Evolutionary conservation across 1,284 basidiomycete species (phyloP), one percentile per base, ranked within the genome.

Genomic region (Dichomitus squalens): DNA sequence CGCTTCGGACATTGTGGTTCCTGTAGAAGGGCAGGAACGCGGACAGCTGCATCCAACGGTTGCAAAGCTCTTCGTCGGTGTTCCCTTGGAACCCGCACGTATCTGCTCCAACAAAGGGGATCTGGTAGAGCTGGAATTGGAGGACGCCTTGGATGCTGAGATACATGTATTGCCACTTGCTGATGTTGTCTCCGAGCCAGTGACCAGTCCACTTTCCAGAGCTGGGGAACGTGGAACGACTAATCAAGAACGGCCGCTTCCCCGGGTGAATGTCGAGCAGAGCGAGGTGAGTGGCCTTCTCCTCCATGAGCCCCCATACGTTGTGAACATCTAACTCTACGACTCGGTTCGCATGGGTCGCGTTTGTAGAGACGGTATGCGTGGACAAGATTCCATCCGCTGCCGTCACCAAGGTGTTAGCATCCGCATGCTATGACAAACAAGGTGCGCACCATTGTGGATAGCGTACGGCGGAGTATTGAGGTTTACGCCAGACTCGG

Each of bases 11-110:
- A 59, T 91, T 90, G 66, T 90, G 88, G 64, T 90, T 89, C 35
- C 87, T 76, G 64, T 83, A 89, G 72, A 90, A 89, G 3, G 88
- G 88, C n/a, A 80, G 78, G 68, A 91, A 90, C 0, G 90, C 90
- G 1, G 86, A 79, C 11, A 93, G 77, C 66, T 87, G 83, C 86
- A 90, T 90, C 91, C 91, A 93, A 21, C 91, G 81, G 58, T 86
- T 88, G 70, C 90, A 91, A 7, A 94, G 79, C 68, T 92, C 88
- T 70, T 94, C 92, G 65, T 76, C 62, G 49, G 65, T 86, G 70
- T 93, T 92, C 0, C 77, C 82, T 59, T 79, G 76, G 73, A 87
- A 87, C 14, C 84, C 86, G 68, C 86, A 64, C 25, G 62, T 64
- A 41, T 64, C 62, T 40, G 89, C 85, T 14, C 90, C 90, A 23